These are phyloP conservation scores for Apiospora aurea DNA, from an alignment of 2,329 filamentous ascomycete genomes.

Conservation along the genomic window DNA sequence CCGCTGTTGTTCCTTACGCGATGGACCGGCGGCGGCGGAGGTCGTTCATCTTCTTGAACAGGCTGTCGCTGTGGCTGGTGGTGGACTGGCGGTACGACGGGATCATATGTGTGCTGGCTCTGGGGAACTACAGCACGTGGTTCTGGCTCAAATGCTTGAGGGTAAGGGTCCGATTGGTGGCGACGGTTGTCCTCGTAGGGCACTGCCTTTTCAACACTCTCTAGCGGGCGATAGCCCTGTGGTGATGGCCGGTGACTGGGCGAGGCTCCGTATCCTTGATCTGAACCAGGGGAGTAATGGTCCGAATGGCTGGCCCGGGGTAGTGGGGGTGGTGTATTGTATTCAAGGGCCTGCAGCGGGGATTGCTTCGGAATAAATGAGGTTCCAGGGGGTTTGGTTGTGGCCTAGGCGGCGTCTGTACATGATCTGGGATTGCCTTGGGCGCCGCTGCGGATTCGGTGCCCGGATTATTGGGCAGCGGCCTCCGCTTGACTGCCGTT, in stretches of 20 bases:
- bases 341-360: conserved; percentile 61
- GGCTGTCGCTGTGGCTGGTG: conserved; percentile 41
- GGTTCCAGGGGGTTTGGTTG: conserved; percentile 50
- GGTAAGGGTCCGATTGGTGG: conserved; percentile 43
- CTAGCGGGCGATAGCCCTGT: conserved; percentile 36
- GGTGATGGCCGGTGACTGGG: conserved; percentile 50
- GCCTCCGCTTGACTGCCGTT: conserved; percentile 79
- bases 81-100: conserved; percentile 32
- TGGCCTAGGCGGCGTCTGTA: conserved; percentile 55
- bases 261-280: conserved; percentile 41
- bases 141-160: conserved; percentile 40
- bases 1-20: conserved; percentile 55
- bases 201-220: conserved; percentile 37
- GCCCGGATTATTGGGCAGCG: conserved; percentile 81
- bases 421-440: conserved; percentile 48
- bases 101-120: conserved; percentile 32
- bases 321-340: conserved; percentile 49
- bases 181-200: conserved; percentile 40
- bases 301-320: conserved; percentile 45
- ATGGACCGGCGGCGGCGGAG: conserved; percentile 65
- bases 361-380: conserved; percentile 58
- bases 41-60: conserved; percentile 51
- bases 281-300: conserved; percentile 44
- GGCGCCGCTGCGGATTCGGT: conserved; percentile 56
- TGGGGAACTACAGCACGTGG: conserved; percentile 33